Evolutionary conservation across 495 filamentous ascomycete genomes (phyloP).

Genomic region (Peziza echinospora): DNA sequence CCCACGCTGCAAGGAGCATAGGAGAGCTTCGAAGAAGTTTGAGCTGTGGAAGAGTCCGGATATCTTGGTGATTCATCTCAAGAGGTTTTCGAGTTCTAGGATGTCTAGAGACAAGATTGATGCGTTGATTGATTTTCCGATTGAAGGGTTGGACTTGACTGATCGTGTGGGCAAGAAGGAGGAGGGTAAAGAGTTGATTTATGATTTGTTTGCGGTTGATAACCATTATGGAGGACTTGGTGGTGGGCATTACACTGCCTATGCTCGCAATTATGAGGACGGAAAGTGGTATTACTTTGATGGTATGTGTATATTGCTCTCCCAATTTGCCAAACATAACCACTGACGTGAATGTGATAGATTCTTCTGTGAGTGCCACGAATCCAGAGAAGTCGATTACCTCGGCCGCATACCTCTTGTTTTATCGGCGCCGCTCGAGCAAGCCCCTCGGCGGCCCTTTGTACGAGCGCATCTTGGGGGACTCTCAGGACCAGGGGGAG

Average conservation of each 20-base stretch:
- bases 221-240: slow-evolving; percentile 82
- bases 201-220: slow-evolving; percentile 86
- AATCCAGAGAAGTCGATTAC: slow-evolving; percentile 37
- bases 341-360: slow-evolving; percentile 30
- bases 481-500: neutral
- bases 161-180: slow-evolving; percentile 54
- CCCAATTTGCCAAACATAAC: slow-evolving; percentile 9
- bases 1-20: slow-evolving; percentile 79
- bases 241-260: slow-evolving; percentile 89
- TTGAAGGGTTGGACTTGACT: slow-evolving; percentile 65
- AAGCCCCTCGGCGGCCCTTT: slow-evolving; percentile 53
- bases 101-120: slow-evolving; percentile 72
- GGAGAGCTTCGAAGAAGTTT: slow-evolving; percentile 81
- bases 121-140: slow-evolving; percentile 73
- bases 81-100: slow-evolving; percentile 68
- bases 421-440: slow-evolving; percentile 73
- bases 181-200: slow-evolving; percentile 56
- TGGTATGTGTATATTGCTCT: slow-evolving; percentile 38
- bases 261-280: slow-evolving; percentile 73
- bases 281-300: slow-evolving; percentile 87
- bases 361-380: slow-evolving; percentile 39
- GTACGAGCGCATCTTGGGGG: slow-evolving; percentile 29
- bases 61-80: slow-evolving; percentile 82
- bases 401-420: slow-evolving; percentile 68
- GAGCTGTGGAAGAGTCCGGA: slow-evolving; percentile 93